Conservation (phyloP, 208 protist genomes). For the Trypanosoma cruzi region DNA sequence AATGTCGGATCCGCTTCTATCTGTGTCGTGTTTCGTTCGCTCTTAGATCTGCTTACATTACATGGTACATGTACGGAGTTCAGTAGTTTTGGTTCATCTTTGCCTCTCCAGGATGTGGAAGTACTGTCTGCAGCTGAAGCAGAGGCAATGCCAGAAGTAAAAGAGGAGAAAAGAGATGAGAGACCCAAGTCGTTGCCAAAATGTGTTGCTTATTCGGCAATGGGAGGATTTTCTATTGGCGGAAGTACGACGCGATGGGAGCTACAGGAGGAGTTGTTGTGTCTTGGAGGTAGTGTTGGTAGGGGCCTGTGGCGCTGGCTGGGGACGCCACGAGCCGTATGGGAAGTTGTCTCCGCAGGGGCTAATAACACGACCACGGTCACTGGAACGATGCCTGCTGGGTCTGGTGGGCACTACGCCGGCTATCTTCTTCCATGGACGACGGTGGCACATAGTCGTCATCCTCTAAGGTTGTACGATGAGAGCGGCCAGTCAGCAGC, state of each 20-base stretch:
- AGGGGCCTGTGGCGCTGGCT: conserved; percentile 58
- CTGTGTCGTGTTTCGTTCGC: conserved; percentile 24
- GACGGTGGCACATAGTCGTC: conserved; percentile 54
- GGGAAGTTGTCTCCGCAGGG: conserved; percentile 16
- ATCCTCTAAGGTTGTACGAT: conserved; percentile 84
- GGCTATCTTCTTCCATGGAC: conserved; percentile 77
- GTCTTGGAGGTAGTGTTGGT: conserved; percentile 12
- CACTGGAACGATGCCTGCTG: neutral
- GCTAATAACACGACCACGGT: neutral
- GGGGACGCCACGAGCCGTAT: conserved; percentile 46
- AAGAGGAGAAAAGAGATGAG: neutral
- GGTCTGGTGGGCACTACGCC: neutral
- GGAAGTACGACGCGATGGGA: conserved; percentile 33
- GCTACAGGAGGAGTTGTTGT: conserved; percentile 47
- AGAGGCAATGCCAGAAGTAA: neutral
- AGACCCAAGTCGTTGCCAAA: neutral
- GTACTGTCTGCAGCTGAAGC: neutral
- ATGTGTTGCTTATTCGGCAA: neutral
- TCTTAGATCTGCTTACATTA: conserved; percentile 29
- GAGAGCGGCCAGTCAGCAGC: conserved; percentile 62
- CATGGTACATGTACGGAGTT: conserved; percentile 29
- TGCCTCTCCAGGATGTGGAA: neutral
- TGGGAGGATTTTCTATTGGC: neutral
- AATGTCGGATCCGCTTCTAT: neutral
- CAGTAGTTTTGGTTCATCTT: conserved; percentile 23